phyloP scores from a whole-genome alignment of 805 yeast species.

The Priceomyces carsonii region DNA sequence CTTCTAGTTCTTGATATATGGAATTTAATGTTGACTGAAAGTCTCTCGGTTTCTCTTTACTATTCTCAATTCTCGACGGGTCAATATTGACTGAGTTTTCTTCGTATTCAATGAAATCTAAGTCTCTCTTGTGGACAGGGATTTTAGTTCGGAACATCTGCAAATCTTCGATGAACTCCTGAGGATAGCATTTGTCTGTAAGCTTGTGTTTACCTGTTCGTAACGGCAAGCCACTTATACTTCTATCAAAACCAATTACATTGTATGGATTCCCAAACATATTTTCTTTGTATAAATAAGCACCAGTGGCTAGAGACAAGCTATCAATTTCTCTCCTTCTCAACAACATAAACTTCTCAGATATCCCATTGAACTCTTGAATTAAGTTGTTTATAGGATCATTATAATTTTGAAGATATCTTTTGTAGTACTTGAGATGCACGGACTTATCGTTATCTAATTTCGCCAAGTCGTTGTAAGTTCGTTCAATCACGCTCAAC shows the following conservation, averaged over 20 bases:
- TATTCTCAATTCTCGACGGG: conserved; percentile 14
- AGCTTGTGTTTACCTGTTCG: conserved; percentile 23
- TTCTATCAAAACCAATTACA: conserved; percentile 43
- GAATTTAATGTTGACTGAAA: conserved; percentile 15
- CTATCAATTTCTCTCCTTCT: conserved; percentile 35
- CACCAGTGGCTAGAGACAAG: conserved; percentile 27
- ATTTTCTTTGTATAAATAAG: conserved; percentile 29
- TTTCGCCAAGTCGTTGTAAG: conserved; percentile 29
- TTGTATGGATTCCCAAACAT: conserved; percentile 35
- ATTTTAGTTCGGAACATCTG: conserved; percentile 28
- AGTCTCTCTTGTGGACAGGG: conserved; percentile 35
- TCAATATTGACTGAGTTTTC: conserved; percentile 18
- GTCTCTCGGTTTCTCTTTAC: conserved; percentile 5
- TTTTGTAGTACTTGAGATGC: conserved; percentile 36
- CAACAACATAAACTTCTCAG: conserved; percentile 35
- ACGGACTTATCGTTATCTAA: conserved; percentile 39
- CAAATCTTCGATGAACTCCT: conserved; percentile 41
- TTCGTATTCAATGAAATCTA: conserved; percentile 30
- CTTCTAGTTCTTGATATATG: conserved; percentile 20
- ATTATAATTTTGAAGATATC: conserved; percentile 31
- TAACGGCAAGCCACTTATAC: conserved; percentile 40
- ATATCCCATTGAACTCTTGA: conserved; percentile 38
- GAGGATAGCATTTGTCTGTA: conserved; percentile 27
- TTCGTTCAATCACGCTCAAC: conserved; percentile 26
- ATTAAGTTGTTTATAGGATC: conserved; percentile 28